Conservation (phyloP, 331 rosid genomes). For the Cydonia oblonga region DNA sequence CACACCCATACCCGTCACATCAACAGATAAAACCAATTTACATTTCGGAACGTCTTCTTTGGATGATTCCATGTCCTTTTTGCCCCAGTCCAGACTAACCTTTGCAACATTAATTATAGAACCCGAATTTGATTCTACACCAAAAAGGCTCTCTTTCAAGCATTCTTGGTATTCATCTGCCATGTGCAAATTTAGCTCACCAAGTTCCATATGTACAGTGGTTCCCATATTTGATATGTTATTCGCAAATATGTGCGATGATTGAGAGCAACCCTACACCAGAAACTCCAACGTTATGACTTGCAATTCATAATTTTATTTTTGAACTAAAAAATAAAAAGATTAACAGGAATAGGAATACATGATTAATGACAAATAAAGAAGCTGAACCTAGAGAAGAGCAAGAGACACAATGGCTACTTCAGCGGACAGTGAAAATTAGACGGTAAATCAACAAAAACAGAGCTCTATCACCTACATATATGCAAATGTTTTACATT, state of each 20-base stretch:
- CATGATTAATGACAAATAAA: not conserved
- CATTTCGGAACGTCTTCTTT: constrained; percentile 55
- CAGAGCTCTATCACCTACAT: not conserved
- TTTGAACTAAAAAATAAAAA: not conserved
- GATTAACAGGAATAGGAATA: not conserved
- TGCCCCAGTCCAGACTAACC: constrained; percentile 94
- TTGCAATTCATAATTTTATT: constrained; percentile 6
- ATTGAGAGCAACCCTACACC: constrained; percentile 84
- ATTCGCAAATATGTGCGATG: constrained; percentile 82
- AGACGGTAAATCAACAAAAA: not conserved
- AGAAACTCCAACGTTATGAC: constrained; percentile 20
- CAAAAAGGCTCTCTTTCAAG: constrained; percentile 79
- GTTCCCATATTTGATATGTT: constrained; percentile 77
- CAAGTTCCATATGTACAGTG: constrained; percentile 74
- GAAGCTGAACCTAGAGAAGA: constrained; percentile 1
- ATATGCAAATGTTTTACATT: not conserved
- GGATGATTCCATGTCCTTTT: constrained; percentile 65
- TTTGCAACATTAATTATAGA: constrained; percentile 73
- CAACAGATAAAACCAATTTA: constrained; percentile 63
- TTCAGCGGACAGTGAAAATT: not conserved
- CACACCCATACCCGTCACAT: constrained; percentile 84
- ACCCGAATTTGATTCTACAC: constrained; percentile 86
- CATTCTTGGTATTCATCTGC: constrained; percentile 89
- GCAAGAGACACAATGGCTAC: not conserved
- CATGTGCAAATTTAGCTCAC: constrained; percentile 85